Percentiles rank a stretch among this genome's conserved stretches.
These are phyloP conservation scores for Sporothrix protearum DNA, from an alignment of 2,329 filamentous ascomycete genomes.

Conservation along the genomic window DNA sequence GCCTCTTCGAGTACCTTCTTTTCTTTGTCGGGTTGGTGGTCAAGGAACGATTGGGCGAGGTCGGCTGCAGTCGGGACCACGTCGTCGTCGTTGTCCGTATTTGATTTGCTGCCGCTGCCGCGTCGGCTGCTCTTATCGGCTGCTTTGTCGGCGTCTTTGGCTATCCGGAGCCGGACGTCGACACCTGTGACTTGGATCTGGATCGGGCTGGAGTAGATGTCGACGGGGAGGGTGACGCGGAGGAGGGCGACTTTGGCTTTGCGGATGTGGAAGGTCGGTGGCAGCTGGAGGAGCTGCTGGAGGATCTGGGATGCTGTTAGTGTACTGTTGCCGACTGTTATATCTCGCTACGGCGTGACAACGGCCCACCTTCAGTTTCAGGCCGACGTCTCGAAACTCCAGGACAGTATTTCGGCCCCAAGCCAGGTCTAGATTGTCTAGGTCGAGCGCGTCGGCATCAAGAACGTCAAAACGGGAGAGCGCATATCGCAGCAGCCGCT, in stretches of 20 bases:
- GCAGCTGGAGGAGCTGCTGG: constrained; percentile 68
- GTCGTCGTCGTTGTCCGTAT: constrained; percentile 33
- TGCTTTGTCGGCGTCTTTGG: constrained; percentile 7
- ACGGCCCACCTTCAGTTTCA: constrained; percentile 66
- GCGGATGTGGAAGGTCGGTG: constrained; percentile 64
- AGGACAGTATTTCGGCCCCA: constrained; percentile 78
- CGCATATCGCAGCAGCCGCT: constrained; percentile 82
- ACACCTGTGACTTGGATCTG: constrained; percentile 77
- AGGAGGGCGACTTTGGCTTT: constrained; percentile 73
- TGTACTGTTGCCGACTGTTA: not conserved
- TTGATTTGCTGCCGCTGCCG: constrained; percentile 27
- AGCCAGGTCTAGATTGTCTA: constrained; percentile 79
- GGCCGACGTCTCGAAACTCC: constrained; percentile 80
- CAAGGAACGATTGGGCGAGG: constrained; percentile 73
- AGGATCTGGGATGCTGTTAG: constrained; percentile 62
- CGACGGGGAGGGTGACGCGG: constrained; percentile 78
- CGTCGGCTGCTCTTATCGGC: not conserved
- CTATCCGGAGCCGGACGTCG: constrained; percentile 62
- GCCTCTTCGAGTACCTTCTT: constrained; percentile 66
- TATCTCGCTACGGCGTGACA: constrained; percentile 20
- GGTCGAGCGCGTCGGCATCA: constrained; percentile 79
- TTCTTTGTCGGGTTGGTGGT: constrained; percentile 64
- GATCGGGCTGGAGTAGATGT: constrained; percentile 83
- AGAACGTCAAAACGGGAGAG: constrained; percentile 80
- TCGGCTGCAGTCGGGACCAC: constrained; percentile 66